These are phyloP conservation scores for Diplocarpon rosae DNA, from an alignment of 2,329 filamentous ascomycete genomes.

Conservation along the genomic window DNA sequence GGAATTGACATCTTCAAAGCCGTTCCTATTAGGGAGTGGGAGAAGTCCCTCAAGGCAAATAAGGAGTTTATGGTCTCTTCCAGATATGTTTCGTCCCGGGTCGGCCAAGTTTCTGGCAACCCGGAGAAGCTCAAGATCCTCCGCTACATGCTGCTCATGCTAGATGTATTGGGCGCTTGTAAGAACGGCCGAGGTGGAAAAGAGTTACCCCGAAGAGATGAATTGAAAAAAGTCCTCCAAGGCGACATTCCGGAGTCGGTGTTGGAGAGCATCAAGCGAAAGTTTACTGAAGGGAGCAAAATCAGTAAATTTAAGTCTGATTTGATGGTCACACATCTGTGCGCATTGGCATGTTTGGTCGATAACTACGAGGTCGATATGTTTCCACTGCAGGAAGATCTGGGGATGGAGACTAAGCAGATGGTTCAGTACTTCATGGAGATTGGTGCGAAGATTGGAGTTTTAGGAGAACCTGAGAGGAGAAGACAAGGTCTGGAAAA, in stretches of 20 bases:
- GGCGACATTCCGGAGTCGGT: slow-evolving; percentile 49
- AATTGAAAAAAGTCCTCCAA: slow-evolving; percentile 43
- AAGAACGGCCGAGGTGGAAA: slow-evolving; percentile 35
- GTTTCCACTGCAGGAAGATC: slow-evolving; percentile 56
- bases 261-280: slow-evolving; percentile 55
- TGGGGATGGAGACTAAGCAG: slow-evolving; percentile 59
- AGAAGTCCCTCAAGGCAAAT: slow-evolving; percentile 49
- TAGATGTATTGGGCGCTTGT: slow-evolving; percentile 40
- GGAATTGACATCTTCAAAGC: slow-evolving; percentile 55
- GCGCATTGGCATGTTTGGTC: slow-evolving; percentile 57
- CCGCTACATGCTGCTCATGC: slow-evolving; percentile 47
- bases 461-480: slow-evolving; percentile 35
- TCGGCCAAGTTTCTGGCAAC: slow-evolving; percentile 41
- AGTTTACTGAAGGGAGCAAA: slow-evolving; percentile 52
- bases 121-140: slow-evolving; percentile 44
- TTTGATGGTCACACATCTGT: slow-evolving; percentile 62
- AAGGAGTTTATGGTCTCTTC: slow-evolving; percentile 46
- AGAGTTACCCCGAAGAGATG: slow-evolving; percentile 48
- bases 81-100: slow-evolving; percentile 53
- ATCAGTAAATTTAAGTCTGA: slow-evolving; percentile 65
- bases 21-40: slow-evolving; percentile 64
- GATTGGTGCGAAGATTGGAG: slow-evolving; percentile 55
- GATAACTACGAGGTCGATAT: slow-evolving; percentile 66
- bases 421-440: slow-evolving; percentile 65
- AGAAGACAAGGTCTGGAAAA: slow-evolving; percentile 47